Conservation (phyloP, 163 green algal species). For the Scenedesmus sp. region DNA sequence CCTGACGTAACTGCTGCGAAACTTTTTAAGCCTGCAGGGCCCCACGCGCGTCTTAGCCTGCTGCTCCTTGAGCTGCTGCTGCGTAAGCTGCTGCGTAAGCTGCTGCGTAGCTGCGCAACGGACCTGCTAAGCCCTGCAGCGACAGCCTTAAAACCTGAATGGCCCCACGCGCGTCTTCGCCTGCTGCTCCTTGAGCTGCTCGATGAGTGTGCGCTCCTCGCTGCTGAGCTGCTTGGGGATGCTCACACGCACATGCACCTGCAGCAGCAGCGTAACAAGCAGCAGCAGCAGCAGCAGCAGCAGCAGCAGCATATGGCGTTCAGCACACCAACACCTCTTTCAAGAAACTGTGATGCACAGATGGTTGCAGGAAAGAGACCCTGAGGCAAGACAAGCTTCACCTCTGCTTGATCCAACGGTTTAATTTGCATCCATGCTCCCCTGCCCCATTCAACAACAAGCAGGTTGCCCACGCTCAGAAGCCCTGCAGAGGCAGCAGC, state of each 20-base stretch:
- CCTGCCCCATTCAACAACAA: background rate
- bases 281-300: constrained; percentile 3
- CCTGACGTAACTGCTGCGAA: too few relatives aligned
- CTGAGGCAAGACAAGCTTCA: background rate
- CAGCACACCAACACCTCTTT: background rate
- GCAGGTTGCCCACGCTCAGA: too few relatives aligned
- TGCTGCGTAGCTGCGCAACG: background rate
- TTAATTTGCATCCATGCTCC: background rate
- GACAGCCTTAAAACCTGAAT: constrained; percentile 57
- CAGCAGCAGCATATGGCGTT: constrained; percentile 1
- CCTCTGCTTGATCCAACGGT: background rate
- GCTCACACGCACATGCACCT: constrained; percentile 90
- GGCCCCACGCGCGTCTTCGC: constrained; percentile 64
- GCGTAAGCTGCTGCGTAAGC: background rate
- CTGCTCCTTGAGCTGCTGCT: too few relatives aligned
- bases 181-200: constrained; percentile 86
- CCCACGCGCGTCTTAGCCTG: too few relatives aligned
- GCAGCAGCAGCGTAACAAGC: background rate
- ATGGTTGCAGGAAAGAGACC: too few relatives aligned
- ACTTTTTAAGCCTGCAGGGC: too few relatives aligned
- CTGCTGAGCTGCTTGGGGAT: constrained; percentile 89
- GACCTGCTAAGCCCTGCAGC: background rate
- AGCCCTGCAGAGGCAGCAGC: too few relatives aligned
- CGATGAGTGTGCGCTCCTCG: constrained; percentile 93
- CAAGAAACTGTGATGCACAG: background rate